Evolutionary conservation across 2,329 filamentous ascomycete species (phyloP).

Genomic region (Mycogone perniciosa): DNA sequence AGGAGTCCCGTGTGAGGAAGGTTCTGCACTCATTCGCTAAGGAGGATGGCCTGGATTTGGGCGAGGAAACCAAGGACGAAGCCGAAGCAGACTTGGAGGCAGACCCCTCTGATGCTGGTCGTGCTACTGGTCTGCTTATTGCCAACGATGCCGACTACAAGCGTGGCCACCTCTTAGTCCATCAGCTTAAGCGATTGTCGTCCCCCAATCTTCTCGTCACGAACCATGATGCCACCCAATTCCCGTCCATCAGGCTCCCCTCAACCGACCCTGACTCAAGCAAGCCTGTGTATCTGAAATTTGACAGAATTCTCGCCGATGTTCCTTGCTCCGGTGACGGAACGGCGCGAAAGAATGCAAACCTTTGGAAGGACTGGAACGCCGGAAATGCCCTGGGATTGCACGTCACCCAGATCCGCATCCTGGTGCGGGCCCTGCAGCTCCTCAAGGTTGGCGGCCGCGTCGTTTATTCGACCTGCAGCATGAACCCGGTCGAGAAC

Average conservation of each 20-base stretch:
- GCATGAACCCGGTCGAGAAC: slow-evolving; percentile 97
- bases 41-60: slow-evolving; percentile 51
- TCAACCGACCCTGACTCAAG: slow-evolving; percentile 46
- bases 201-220: slow-evolving; percentile 96
- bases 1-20: slow-evolving; percentile 77
- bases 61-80: slow-evolving; percentile 41
- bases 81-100: slow-evolving; percentile 47
- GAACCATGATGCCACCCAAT: slow-evolving; percentile 95
- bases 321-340: slow-evolving; percentile 96
- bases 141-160: slow-evolving; percentile 97
- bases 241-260: slow-evolving; percentile 83
- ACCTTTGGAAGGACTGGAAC: slow-evolving; percentile 92
- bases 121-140: slow-evolving; percentile 84
- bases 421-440: slow-evolving; percentile 85
- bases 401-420: slow-evolving; percentile 79
- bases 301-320: slow-evolving; percentile 92
- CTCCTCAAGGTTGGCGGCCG: slow-evolving; percentile 93
- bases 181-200: slow-evolving; percentile 94
- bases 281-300: slow-evolving; percentile 75
- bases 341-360: slow-evolving; percentile 85
- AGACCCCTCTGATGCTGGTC: slow-evolving; percentile 67
- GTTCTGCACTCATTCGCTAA: slow-evolving; percentile 58
- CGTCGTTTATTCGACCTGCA: slow-evolving; percentile 97
- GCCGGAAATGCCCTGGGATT: slow-evolving; percentile 82
- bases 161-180: slow-evolving; percentile 92